These are phyloP conservation scores for Lyophyllum shimeji DNA, from an alignment of 768 basidiomycete species.

Conservation along the genomic window DNA sequence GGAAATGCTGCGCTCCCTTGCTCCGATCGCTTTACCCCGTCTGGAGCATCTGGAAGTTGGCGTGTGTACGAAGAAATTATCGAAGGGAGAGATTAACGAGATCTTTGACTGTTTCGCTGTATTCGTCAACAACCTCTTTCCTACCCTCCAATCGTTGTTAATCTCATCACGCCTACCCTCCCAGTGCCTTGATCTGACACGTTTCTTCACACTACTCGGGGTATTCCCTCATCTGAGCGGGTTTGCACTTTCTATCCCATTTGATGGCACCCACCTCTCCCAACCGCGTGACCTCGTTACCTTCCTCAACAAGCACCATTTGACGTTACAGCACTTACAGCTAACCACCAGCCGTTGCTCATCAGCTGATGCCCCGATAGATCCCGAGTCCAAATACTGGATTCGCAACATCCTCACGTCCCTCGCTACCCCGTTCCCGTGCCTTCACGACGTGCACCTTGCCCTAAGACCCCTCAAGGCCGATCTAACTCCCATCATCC, in stretches of 20 bases:
- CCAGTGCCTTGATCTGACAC: constrained; percentile 36
- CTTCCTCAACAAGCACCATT: constrained; percentile 36
- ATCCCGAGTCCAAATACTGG: constrained; percentile 36
- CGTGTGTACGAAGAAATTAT: constrained; percentile 31
- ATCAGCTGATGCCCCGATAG: constrained; percentile 16
- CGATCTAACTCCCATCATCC: constrained; percentile 23
- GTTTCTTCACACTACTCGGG: constrained; percentile 36
- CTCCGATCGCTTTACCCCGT: constrained; percentile 30
- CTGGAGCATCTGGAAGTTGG: constrained; percentile 35
- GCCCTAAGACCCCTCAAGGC: constrained; percentile 40
- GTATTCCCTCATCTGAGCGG: constrained; percentile 37
- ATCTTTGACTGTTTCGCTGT: constrained; percentile 41
- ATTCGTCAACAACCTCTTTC: constrained; percentile 42
- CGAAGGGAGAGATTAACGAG: constrained; percentile 29
- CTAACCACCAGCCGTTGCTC: constrained; percentile 33
- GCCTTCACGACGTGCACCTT: constrained; percentile 31
- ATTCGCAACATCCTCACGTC: constrained; percentile 37
- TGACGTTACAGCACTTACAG: constrained; percentile 33
- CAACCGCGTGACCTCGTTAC: constrained; percentile 28
- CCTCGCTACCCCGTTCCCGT: constrained; percentile 26
- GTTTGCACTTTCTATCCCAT: constrained; percentile 42
- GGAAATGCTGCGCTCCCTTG: constrained; percentile 32
- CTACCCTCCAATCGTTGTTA: constrained; percentile 35
- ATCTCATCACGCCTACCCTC: constrained; percentile 36
- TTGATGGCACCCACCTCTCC: constrained; percentile 41